A percentile compares a stretch with the other conserved stretches of the same genome.
phyloP scores from a whole-genome alignment of 441 rosid genomes.

The Flueggea neowawraea region DNA sequence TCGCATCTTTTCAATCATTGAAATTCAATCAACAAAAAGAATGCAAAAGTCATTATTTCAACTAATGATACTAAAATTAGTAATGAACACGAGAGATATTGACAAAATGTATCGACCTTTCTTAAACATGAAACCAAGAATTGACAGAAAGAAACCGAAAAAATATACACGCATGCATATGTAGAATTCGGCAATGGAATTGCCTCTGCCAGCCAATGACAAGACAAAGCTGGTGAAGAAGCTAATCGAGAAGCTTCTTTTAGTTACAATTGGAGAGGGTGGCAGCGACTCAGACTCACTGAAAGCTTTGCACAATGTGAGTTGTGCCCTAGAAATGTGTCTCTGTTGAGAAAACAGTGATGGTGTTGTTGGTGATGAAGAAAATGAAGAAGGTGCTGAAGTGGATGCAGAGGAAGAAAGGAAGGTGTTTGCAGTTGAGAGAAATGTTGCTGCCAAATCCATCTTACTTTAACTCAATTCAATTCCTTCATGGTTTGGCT shows the following conservation, averaged over 20 bases:
- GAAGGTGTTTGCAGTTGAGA: constrained; percentile 57
- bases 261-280: constrained; percentile 30
- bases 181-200: constrained; percentile 32
- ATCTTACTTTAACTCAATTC: no score
- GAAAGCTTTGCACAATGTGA: constrained; percentile 36
- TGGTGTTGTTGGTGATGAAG: constrained; percentile 13
- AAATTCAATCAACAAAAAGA: no score
- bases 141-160: no score
- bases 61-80: no score
- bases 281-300: constrained; percentile 18
- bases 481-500: no score
- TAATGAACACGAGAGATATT: no score
- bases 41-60: no score
- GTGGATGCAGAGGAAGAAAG: constrained; percentile 27
- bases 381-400: constrained; percentile 20
- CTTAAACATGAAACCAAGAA: no score
- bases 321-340: constrained; percentile 25
- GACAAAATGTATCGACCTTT: no score
- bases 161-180: no score
- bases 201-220: constrained; percentile 28
- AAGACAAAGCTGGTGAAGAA: constrained; percentile 46
- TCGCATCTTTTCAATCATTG: no score
- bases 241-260: constrained; percentile 53
- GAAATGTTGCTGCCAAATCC: constrained; percentile 68
- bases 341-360: constrained; percentile 15